A percentile compares a stretch with the other conserved stretches of the same genome.
Conservation (phyloP, 2,329 filamentous ascomycete species). For the Talaromyces sp. region DNA sequence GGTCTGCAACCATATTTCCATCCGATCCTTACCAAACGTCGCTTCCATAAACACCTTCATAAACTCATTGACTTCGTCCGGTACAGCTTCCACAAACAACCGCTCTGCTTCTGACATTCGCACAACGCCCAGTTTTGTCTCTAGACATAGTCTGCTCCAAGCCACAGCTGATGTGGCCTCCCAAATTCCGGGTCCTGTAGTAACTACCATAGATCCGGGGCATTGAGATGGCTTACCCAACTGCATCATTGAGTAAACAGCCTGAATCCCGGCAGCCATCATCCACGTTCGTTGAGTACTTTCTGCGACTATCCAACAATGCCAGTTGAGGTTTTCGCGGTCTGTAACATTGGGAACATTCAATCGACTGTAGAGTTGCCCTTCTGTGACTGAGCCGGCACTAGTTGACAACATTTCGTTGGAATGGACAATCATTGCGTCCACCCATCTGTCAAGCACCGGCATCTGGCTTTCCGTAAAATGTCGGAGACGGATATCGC, state of each 20-base stretch:
- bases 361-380: background rate
- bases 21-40: conserved; percentile 4
- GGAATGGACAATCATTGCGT: conserved; percentile 8
- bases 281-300: conserved; percentile 15
- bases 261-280: conserved; percentile 1
- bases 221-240: background rate
- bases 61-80: conserved; percentile 8
- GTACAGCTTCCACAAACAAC: conserved; percentile 1
- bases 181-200: background rate
- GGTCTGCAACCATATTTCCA: background rate
- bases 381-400: background rate
- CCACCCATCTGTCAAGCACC: conserved; percentile 1
- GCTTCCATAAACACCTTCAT: conserved; percentile 8
- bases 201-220: background rate
- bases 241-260: conserved; percentile 10
- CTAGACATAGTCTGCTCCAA: conserved; percentile 3
- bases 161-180: conserved; percentile 5
- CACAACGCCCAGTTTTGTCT: background rate
- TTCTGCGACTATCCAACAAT: conserved; percentile 11
- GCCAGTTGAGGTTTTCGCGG: conserved; percentile 9
- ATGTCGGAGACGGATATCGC: conserved; percentile 4
- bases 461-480: background rate
- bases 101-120: conserved; percentile 7
- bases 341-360: background rate
- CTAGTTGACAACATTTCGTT: background rate